Percentiles rank a stretch among this genome's conserved stretches.
Conservation (phyloP, 805 yeast genomes). For the Saccharomycopsis sp. region DNA sequence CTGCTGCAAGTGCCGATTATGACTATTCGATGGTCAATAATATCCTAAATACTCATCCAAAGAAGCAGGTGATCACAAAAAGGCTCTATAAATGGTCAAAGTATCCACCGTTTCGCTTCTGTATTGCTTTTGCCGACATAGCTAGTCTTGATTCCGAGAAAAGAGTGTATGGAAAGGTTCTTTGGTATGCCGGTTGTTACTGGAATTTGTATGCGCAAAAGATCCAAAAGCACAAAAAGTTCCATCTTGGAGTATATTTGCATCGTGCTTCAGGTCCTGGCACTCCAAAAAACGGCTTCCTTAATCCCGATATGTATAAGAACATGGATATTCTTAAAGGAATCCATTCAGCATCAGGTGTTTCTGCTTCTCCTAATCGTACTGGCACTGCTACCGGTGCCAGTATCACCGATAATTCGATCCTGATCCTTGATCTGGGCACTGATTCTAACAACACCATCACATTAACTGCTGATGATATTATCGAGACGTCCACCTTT, state of each 20-base stretch:
- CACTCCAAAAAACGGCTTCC: slow-evolving; percentile 34
- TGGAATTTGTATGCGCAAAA: slow-evolving; percentile 54
- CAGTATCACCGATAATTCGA: slow-evolving; percentile 18
- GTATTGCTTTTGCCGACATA: slow-evolving; percentile 45
- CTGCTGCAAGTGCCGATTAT: background rate
- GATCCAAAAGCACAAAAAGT: slow-evolving; percentile 33
- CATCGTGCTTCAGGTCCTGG: slow-evolving; percentile 41
- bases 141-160: slow-evolving; percentile 39
- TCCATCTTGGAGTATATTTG: slow-evolving; percentile 50
- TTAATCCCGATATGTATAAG: slow-evolving; percentile 34
- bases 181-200: slow-evolving; percentile 58
- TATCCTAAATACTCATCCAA: slow-evolving; percentile 5
- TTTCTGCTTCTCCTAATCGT: slow-evolving; percentile 1
- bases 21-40: slow-evolving; percentile 1
- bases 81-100: slow-evolving; percentile 32
- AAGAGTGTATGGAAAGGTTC: slow-evolving; percentile 44
- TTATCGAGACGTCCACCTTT: slow-evolving; percentile 4
- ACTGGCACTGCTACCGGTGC: background rate
- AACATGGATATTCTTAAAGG: slow-evolving; percentile 18
- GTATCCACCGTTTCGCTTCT: slow-evolving; percentile 49
- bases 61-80: slow-evolving; percentile 2
- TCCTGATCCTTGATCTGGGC: background rate
- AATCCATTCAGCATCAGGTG: background rate
- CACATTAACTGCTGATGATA: slow-evolving; percentile 12
- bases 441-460: background rate